phyloP scores from a whole-genome alignment of 2,329 filamentous ascomycete species.

The Fusarium sp. region DNA sequence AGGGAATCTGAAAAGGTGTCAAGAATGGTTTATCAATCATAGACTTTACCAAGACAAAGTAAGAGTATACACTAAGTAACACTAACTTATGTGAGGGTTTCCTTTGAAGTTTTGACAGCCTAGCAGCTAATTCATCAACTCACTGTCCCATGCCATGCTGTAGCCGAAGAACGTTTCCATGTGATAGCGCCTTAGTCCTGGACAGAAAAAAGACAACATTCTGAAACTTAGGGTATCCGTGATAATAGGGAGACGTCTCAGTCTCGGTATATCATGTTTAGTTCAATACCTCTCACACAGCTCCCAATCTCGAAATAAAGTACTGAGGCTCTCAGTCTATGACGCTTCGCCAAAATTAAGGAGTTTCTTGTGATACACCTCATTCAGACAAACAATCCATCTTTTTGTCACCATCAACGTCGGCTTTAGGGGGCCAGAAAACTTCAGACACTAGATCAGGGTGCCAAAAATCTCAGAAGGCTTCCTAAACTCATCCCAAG shows the following conservation, averaged over 20 bases:
- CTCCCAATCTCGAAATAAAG: background rate
- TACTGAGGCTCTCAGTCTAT: background rate
- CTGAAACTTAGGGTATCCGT: background rate
- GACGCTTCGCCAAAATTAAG: background rate
- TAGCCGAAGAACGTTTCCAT: constrained; percentile 34
- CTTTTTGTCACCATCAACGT: background rate
- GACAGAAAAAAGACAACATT: background rate
- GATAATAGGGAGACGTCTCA: background rate
- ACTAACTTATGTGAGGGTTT: background rate
- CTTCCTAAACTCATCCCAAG: rapidly evolving
- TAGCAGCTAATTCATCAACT: constrained; percentile 1
- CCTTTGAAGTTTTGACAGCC: constrained; percentile 11
- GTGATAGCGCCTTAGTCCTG: constrained; percentile 15
- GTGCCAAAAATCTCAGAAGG: background rate
- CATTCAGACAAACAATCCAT: background rate
- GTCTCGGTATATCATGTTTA: too few species aligned
- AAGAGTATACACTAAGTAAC: background rate
- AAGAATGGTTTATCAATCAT: constrained; percentile 6
- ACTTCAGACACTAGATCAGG: background rate
- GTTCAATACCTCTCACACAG: background rate
- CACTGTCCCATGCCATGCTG: background rate
- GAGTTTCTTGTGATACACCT: background rate
- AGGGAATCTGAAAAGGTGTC: constrained; percentile 14
- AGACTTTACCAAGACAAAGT: constrained; percentile 14
- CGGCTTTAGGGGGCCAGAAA: background rate